Evolutionary conservation across 345 rosid genomes (phyloP), one percentile per base, ranked within the genome.

Genomic region (Pistacia atlantica): DNA sequence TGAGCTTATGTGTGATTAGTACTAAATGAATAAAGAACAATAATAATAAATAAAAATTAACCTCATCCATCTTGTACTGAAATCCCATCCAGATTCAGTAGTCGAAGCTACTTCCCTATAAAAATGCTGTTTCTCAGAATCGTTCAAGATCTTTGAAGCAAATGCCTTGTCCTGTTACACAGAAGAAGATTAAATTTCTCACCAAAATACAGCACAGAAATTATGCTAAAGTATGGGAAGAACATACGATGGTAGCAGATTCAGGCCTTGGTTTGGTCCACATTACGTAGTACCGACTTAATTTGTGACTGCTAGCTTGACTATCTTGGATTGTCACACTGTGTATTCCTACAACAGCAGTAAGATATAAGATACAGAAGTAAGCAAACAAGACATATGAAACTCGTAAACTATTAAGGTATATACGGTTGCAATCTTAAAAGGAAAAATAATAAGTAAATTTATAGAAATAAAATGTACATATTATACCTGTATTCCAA

Each of bases 41-140:
- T 4, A 54, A 54, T 4, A 54, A 54, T 3, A 28, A 35, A 25
- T 11, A 25, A 67, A 59, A 62, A 16, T 16, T 59, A 73, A 90
- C 97, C 97, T 94, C 98, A 94, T 94, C 99, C 98, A 97, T 82
- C 97, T 86, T 28, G 93, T 81, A 83, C 96, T 89, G 77, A 97
- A 97, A 83, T 94, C 99, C 86, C 90, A 89, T 71, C 99, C 98
- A 31, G 98, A 85, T 91, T 94, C 99, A 82, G 98, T 98, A 71
- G 91, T 67, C 0, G 99, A 85, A 35, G 98, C 98, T 71, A 94
- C 0, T 64, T 94, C 89, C 28, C 91, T 85, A 81, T 89, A 90
- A 73, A 97, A 88, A 58, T 77, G 81, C 70, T 86, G 89, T 81
- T 83, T 94, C 84, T 89, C 90, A 67, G 80, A 77, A 75, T n/a